phyloP scores from a whole-genome alignment of 2,329 filamentous ascomycete genomes.

The Cladosporium sp. region DNA sequence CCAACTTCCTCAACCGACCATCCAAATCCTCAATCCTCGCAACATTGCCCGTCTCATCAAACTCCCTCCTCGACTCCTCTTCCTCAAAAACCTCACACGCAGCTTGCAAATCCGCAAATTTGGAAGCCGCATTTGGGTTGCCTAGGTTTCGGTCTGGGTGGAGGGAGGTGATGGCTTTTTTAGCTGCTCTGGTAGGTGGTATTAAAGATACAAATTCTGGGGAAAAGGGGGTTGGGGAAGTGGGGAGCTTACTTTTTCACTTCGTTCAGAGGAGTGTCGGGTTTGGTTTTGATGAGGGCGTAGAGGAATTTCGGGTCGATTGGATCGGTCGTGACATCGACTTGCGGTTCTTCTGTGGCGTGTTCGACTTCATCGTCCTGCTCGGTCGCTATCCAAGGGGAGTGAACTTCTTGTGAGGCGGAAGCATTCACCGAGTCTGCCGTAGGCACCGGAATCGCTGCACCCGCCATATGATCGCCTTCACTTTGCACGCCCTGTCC shows the following conservation, averaged over 20 bases:
- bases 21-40: constrained; percentile 2
- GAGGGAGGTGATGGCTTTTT: constrained; percentile 3
- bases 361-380: background rate
- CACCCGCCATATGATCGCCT: no score
- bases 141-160: constrained; percentile 17
- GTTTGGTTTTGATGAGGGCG: constrained; percentile 3
- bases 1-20: no score
- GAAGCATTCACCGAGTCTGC: no score
- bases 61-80: constrained; percentile 15
- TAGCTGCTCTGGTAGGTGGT: constrained; percentile 13
- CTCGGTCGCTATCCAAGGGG: no score
- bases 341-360: background rate
- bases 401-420: no score
- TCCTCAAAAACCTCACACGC: constrained; percentile 10
- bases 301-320: constrained; percentile 9
- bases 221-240: no score
- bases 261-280: background rate
- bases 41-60: constrained; percentile 14
- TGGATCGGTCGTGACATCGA: background rate
- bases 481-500: no score
- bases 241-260: constrained; percentile 6
- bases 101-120: constrained; percentile 16
- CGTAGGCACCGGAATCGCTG: no score
- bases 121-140: constrained; percentile 13
- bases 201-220: background rate